Base-by-base conservation (phyloP, 169 alveolate genomes). In the Plasmodium coatneyi region DNA sequence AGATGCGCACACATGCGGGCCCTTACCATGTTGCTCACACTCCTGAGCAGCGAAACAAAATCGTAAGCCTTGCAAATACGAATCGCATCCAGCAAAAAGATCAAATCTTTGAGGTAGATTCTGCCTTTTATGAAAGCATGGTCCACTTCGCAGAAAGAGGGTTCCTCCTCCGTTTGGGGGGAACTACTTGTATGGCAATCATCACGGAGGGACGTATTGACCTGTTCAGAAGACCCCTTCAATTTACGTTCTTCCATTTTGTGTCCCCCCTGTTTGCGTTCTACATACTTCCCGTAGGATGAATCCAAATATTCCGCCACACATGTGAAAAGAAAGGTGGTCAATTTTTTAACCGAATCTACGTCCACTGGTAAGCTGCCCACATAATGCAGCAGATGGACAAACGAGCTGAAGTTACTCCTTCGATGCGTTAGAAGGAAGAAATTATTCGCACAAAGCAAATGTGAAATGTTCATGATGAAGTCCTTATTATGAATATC, bases 401-500 rank as follows among this genome's bases (percentile, higher is more conserved):
- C 84, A 49, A 41, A 81, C 7, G 95, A 91, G 81, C 28, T 43
- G 74, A 91, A 91, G 30, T 25, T 81, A 71, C 76, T 91, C 82
- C 74, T 91, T 49, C 82, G 71, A 39, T 91, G 74, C 22, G 56
- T 91, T 25, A 91, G 70, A 30, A 91, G 32, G 10, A 71, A 76
- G 39, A 70, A 91, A 80, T 91, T 81, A 71, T 91, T 80, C 36
- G 36, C 39, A 43, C 19, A 71, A 22, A 91, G 30, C 5, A 91
- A 16, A 34, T 91, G 71, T 22, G 66, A n/a, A 46, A 91, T 19
- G 43, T 91, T 91, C 28, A 39, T 0, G 22, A 91, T 52, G 74
- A 91, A 91, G 46, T 91, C 81, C 12, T 43, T 91, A 54, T 91
- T 91, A 46, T 36, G 74, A 70, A 91, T 56, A 91, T 91, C 95